A percentile compares a stretch with the other conserved stretches of the same genome.
phyloP scores from a whole-genome alignment of 2,329 filamentous ascomycete genomes.

The Graphium sp. region DNA sequence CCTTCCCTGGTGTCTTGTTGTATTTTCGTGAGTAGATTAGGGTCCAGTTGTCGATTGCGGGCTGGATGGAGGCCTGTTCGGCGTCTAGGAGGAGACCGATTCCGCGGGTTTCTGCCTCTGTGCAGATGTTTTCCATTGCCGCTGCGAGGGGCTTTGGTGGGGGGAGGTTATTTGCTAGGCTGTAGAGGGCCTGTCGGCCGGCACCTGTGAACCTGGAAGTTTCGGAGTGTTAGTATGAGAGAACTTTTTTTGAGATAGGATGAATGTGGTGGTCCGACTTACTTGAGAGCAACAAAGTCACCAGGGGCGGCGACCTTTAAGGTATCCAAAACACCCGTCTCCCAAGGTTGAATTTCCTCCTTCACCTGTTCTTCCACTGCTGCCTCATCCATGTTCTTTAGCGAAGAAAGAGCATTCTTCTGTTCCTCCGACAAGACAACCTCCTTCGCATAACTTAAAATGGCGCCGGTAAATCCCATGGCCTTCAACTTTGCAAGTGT shows the following conservation, averaged over 20 bases:
- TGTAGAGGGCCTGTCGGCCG: slow-evolving; percentile 52
- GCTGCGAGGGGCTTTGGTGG: slow-evolving; percentile 47
- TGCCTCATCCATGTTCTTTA: too few relatives aligned
- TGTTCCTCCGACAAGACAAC: slow-evolving; percentile 50
- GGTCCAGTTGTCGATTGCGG: slow-evolving; percentile 68
- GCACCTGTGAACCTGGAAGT: slow-evolving; percentile 59
- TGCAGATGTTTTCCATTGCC: slow-evolving; percentile 61
- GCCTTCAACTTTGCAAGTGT: slow-evolving; percentile 51
- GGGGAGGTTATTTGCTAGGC: slow-evolving; percentile 43
- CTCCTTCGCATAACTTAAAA: slow-evolving; percentile 71
- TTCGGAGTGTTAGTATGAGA: too few relatives aligned
- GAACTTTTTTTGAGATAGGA: background rate
- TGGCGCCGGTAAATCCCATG: slow-evolving; percentile 69
- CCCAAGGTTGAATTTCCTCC: slow-evolving; percentile 55
- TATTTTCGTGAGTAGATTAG: slow-evolving; percentile 60
- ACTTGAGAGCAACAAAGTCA: slow-evolving; percentile 52
- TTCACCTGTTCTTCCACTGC: slow-evolving; percentile 29
- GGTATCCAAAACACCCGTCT: slow-evolving; percentile 56
- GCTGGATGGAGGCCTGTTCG: slow-evolving; percentile 65
- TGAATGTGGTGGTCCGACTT: slow-evolving; percentile 11
- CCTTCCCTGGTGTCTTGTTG: slow-evolving; percentile 43
- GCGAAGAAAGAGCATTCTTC: slow-evolving; percentile 22
- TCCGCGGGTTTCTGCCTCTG: slow-evolving; percentile 49
- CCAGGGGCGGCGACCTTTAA: slow-evolving; percentile 46
- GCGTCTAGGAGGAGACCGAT: slow-evolving; percentile 71